Evolutionary conservation across 73 alveolate genomes (phyloP), one percentile per base, ranked within the genome.

Genomic region (Paramecium octaurelia): DNA sequence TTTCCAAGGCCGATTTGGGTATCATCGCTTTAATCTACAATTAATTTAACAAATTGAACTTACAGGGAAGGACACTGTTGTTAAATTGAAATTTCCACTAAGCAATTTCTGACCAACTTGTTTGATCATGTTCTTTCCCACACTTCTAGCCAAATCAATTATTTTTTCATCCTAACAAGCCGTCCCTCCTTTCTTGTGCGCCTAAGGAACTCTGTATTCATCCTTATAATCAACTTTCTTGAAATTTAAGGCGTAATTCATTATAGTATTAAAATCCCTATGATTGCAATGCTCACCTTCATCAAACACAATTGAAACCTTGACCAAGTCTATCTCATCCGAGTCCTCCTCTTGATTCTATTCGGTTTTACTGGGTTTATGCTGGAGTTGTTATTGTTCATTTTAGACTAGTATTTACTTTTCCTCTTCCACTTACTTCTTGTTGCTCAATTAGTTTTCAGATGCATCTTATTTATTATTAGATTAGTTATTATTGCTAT

Each of bases 111-210:
- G 71, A 16, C 98, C 98, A 8, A 96, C 73, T 76, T 80, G 46
- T 38, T 87, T 96, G 31, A 96, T 75, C 46, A 96, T 86, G 46
- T 94, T 93, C 24, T 94, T 96, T 14, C 96, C 97, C 0, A 95
- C 96, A 43, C 92, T 57, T 76, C 98, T 85, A 8, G 91, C 88
- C 12, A 83, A 91, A 24, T 85, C 70, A 16, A 93, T 23, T 4
- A 90, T 50, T 21, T 85, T 88, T 84, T 94, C 46, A 64, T 96
- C 96, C 18, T 18, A 21, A 31, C 96, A 59, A 27, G 85, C 92
- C 20, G 92, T 89, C 0, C 98, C 98, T 31, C 98, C 98, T 58
- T 90, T 85, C 24, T 88, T 69, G 35, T 92, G 92, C n/a, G 98
- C 95, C 20, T 60, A 95, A 2, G 88, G 76, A 34, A 90, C 93